Evolutionary conservation across 2,329 filamentous ascomycete species (phyloP).

Genomic region (Corynespora cassiicola): DNA sequence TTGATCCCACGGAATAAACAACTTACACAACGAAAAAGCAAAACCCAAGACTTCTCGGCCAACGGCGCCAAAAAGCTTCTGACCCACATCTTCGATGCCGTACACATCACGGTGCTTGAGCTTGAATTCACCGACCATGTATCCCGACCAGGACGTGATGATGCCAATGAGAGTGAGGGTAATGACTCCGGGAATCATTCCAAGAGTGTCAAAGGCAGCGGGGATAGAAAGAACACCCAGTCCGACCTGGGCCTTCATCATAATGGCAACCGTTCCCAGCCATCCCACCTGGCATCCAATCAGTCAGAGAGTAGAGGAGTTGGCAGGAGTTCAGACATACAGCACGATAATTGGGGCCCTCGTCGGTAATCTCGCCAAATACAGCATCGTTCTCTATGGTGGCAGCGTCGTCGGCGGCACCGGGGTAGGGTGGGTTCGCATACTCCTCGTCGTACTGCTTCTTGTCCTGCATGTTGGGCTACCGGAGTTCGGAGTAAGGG

Average conservation of each 20-base stretch:
- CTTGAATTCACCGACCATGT: conserved; percentile 59
- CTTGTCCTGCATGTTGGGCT: no score
- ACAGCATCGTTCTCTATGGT: conserved; percentile 50
- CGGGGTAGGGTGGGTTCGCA: no score
- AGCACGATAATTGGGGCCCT: conserved; percentile 64
- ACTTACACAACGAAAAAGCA: conserved; percentile 41
- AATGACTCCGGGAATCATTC: conserved; percentile 56
- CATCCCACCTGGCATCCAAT: conserved; percentile 16
- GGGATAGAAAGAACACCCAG: conserved; percentile 55
- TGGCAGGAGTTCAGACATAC: no score
- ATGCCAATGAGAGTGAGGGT: conserved; percentile 45
- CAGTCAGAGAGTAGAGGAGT: no score
- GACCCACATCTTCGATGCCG: conserved; percentile 62
- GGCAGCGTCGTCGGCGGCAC: no score
- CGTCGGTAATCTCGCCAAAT: conserved; percentile 54
- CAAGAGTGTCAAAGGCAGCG: conserved; percentile 51
- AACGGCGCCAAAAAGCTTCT: conserved; percentile 58
- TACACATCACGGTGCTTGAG: conserved; percentile 60
- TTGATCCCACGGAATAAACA: conserved; percentile 20
- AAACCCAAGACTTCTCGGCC: conserved; percentile 55
- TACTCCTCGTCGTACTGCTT: no score
- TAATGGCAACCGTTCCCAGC: conserved; percentile 11
- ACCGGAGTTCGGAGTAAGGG: no score
- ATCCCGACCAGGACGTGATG: conserved; percentile 57
- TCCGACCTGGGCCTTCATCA: conserved; percentile 18